phyloP scores from a whole-genome alignment of 1,284 basidiomycete species.

The Amylostereum areolatum region DNA sequence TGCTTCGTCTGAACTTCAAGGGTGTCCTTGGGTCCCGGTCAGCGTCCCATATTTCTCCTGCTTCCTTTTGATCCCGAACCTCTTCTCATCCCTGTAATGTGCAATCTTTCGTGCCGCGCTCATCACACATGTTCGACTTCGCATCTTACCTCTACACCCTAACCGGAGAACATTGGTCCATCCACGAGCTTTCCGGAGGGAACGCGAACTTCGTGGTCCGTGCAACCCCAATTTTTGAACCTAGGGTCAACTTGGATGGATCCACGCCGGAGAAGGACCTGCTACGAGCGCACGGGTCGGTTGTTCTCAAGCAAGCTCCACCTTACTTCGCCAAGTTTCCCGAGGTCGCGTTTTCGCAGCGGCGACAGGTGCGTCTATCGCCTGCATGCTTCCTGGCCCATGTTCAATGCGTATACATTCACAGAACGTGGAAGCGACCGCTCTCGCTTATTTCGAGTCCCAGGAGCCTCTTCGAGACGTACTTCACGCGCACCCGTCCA shows the following conservation, averaged over 20 bases:
- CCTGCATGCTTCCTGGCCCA: neutral
- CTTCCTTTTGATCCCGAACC: too few species aligned
- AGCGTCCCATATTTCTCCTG: too few species aligned
- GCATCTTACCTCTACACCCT: neutral
- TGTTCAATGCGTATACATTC: neutral
- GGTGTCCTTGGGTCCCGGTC: too few species aligned
- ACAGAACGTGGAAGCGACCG: conserved; percentile 1
- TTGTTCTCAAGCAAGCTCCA: conserved; percentile 4
- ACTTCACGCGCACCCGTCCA: conserved; percentile 9
- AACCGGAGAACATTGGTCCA: neutral
- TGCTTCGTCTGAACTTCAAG: too few species aligned
- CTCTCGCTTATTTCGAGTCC: neutral
- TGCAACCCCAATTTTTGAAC: neutral
- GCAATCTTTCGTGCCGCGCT: too few species aligned
- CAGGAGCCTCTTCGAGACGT: neutral
- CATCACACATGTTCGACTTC: neutral
- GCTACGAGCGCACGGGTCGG: neutral
- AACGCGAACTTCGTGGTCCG: conserved; percentile 4
- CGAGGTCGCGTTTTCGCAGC: conserved; percentile 1
- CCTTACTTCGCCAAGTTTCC: conserved; percentile 5
- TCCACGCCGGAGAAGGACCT: neutral
- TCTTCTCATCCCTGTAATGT: too few species aligned
- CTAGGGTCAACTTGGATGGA: neutral
- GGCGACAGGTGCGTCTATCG: conserved; percentile 1
- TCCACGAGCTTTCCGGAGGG: conserved; percentile 3